These are phyloP conservation scores for Mycoemilia scoparia DNA, from an alignment of 192 early-diverging fungal species.

Conservation along the genomic window DNA sequence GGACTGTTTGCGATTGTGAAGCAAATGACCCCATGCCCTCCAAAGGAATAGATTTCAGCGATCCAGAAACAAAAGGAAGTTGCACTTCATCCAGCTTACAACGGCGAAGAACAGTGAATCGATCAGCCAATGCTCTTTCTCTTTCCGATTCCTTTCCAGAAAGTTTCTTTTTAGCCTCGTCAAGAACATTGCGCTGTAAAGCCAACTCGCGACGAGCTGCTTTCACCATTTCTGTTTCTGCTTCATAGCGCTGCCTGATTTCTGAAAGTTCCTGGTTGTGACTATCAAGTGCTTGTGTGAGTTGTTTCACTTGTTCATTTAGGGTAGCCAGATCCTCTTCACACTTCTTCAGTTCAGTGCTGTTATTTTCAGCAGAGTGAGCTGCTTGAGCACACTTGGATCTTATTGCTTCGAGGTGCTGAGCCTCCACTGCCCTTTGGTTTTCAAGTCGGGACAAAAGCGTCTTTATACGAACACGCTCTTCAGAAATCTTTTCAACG, in stretches of 20 bases:
- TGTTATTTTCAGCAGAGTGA: slow-evolving; percentile 25
- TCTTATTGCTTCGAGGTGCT: slow-evolving; percentile 41
- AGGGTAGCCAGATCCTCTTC: slow-evolving; percentile 27
- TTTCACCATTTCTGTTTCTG: slow-evolving; percentile 35
- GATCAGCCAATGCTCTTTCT: slow-evolving; percentile 61
- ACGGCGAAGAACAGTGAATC: slow-evolving; percentile 56
- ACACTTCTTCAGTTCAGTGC: slow-evolving; percentile 11
- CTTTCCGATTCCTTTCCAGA: slow-evolving; percentile 33
- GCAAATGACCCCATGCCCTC: slow-evolving; percentile 37
- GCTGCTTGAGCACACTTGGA: slow-evolving; percentile 41
- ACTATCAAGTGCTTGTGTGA: slow-evolving; percentile 21
- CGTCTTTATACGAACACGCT: slow-evolving; percentile 53
- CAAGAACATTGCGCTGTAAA: slow-evolving; percentile 37
- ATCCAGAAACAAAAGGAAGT: slow-evolving; percentile 57
- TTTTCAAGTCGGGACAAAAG: slow-evolving; percentile 61
- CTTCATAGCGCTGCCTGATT: slow-evolving; percentile 31
- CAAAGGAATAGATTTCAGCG: slow-evolving; percentile 56
- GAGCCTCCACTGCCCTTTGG: slow-evolving; percentile 60
- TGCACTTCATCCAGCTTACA: slow-evolving; percentile 92
- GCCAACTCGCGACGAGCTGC: slow-evolving; percentile 50
- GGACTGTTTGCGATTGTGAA: too few relatives aligned
- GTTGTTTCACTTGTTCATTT: slow-evolving; percentile 25
- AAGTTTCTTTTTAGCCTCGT: slow-evolving; percentile 20
- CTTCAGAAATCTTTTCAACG: slow-evolving; percentile 54
- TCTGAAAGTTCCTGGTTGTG: slow-evolving; percentile 31